phyloP scores from a whole-genome alignment of 1,284 basidiomycete species.

The Coniferiporia weirii region DNA sequence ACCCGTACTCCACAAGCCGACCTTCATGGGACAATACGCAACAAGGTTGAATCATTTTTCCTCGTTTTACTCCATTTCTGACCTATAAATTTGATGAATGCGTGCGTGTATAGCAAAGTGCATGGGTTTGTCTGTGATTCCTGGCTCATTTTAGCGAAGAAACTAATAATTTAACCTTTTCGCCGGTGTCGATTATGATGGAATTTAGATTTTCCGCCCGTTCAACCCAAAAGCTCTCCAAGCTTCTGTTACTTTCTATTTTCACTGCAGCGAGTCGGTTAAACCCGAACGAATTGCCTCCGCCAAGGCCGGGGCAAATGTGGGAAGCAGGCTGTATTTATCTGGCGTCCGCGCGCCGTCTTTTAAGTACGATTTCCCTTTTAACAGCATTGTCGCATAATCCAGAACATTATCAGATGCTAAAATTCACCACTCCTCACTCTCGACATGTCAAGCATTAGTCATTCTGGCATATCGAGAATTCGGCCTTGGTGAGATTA shows the following conservation, averaged over 20 bases:
- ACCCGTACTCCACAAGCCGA: slow-evolving; percentile 67
- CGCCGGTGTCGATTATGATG: not conserved
- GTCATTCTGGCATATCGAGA: slow-evolving; percentile 76
- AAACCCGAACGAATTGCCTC: slow-evolving; percentile 42
- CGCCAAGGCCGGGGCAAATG: slow-evolving; percentile 48
- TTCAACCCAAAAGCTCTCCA: slow-evolving; percentile 50
- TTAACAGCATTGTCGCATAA: slow-evolving; percentile 8
- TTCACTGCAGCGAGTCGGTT: slow-evolving; percentile 77
- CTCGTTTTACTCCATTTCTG: not conserved
- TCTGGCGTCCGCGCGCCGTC: slow-evolving; percentile 56
- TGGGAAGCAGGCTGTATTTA: slow-evolving; percentile 72
- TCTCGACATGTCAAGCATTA: slow-evolving; percentile 71
- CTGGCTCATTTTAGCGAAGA: slow-evolving; percentile 32
- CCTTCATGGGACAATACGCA: slow-evolving; percentile 64
- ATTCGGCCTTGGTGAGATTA: slow-evolving; percentile 64
- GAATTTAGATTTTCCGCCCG: slow-evolving; percentile 24
- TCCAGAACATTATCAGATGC: slow-evolving; percentile 38
- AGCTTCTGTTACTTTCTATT: slow-evolving; percentile 69
- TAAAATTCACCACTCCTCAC: slow-evolving; percentile 58
- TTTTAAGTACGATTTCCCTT: slow-evolving; percentile 48
- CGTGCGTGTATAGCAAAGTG: not conserved
- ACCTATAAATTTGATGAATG: not conserved
- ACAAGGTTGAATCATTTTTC: slow-evolving; percentile 35
- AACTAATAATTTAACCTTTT: not conserved
- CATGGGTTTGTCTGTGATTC: slow-evolving; percentile 20